Percentiles rank a stretch among this genome's conserved stretches.
These are phyloP conservation scores for Fusarium brachygibbosum DNA, from an alignment of 2,329 filamentous ascomycete species.

Conservation along the genomic window DNA sequence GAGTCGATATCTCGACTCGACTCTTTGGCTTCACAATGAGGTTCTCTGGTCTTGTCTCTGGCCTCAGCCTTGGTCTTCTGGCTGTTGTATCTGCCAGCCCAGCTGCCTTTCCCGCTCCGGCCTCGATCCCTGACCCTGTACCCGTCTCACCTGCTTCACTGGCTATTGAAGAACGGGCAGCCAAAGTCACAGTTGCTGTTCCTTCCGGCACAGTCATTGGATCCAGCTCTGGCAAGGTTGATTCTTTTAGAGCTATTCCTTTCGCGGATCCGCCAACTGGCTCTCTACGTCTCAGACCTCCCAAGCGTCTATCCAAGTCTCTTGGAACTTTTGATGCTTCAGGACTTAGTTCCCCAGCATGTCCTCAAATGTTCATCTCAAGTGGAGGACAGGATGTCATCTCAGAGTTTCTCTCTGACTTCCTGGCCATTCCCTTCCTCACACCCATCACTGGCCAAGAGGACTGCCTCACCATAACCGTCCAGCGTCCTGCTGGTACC, in stretches of 20 bases:
- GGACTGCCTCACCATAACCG: slow-evolving; percentile 73
- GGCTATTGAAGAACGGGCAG: slow-evolving; percentile 59
- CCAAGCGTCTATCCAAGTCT: slow-evolving; percentile 66
- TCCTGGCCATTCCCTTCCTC: slow-evolving; percentile 70
- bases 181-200: slow-evolving; percentile 66
- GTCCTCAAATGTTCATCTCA: slow-evolving; percentile 78
- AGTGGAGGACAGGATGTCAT: slow-evolving; percentile 58
- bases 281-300: slow-evolving; percentile 75
- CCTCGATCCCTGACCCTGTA: slow-evolving; percentile 3
- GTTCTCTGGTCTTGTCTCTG: slow-evolving; percentile 27
- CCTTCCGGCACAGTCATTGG: slow-evolving; percentile 70
- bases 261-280: slow-evolving; percentile 79
- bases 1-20: not conserved
- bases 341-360: slow-evolving; percentile 67
- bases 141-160: slow-evolving; percentile 35
- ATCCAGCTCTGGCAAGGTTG: slow-evolving; percentile 62
- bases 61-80: slow-evolving; percentile 32
- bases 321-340: slow-evolving; percentile 74
- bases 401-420: slow-evolving; percentile 60
- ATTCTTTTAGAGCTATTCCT: slow-evolving; percentile 81
- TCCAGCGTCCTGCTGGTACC: slow-evolving; percentile 71
- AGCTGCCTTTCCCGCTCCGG: slow-evolving; percentile 29
- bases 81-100: slow-evolving; percentile 41
- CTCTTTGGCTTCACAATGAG: slow-evolving; percentile 36
- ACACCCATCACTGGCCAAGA: slow-evolving; percentile 69